Evolutionary conservation across 768 basidiomycete genomes (phyloP).

Genomic region (Mycena alexandri): DNA sequence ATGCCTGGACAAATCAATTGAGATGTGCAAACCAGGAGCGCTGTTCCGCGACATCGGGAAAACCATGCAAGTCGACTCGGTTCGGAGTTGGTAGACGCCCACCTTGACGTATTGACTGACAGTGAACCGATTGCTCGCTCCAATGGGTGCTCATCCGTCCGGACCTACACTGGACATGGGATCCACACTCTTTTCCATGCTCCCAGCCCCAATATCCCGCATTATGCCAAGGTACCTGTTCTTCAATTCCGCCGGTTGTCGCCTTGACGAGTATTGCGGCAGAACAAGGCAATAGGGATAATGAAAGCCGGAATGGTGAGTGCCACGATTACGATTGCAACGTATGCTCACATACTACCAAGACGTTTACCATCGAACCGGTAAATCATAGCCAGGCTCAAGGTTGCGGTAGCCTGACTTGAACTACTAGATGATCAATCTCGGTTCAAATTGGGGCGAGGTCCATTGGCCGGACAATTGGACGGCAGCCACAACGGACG

Average conservation of each 20-base stretch:
- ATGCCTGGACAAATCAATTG: constrained; percentile 90
- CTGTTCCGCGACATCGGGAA: constrained; percentile 91
- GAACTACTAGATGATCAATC: constrained; percentile 85
- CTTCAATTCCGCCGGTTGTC: neutral
- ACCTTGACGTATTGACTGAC: constrained; percentile 7
- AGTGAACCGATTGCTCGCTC: constrained; percentile 89
- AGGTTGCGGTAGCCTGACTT: constrained; percentile 21
- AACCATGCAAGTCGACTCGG: constrained; percentile 70
- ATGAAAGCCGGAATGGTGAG: constrained; percentile 96
- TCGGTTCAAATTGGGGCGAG: constrained; percentile 81
- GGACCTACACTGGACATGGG: constrained; percentile 93
- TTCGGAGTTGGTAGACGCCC: neutral
- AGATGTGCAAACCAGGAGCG: constrained; percentile 92
- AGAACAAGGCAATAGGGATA: constrained; percentile 88
- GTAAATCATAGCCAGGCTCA: constrained; percentile 51
- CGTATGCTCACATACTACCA: constrained; percentile 15
- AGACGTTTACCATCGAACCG: constrained; percentile 85
- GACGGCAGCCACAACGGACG: constrained; percentile 95
- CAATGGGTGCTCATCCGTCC: constrained; percentile 90
- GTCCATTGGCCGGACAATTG: constrained; percentile 95
- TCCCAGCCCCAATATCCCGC: constrained; percentile 85
- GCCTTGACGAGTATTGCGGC: neutral
- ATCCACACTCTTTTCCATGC: constrained; percentile 89
- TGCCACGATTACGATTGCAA: constrained; percentile 15
- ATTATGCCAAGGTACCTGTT: constrained; percentile 77